phyloP scores from a whole-genome alignment of 176 grass and related monocot genomes.

The Leersia perrieri region DNA sequence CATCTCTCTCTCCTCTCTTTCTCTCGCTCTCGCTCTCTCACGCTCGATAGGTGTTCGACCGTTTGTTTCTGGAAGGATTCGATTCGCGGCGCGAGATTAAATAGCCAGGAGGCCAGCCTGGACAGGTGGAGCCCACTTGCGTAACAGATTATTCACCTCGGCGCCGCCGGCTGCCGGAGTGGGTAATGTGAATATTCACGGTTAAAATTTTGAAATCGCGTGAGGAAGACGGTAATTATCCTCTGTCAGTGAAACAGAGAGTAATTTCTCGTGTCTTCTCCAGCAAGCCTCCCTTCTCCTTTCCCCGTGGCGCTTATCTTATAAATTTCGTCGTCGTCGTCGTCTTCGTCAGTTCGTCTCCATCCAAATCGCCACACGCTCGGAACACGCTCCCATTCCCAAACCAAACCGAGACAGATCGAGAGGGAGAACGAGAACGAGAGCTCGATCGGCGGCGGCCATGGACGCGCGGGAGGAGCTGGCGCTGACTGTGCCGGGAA shows the following conservation, averaged over 20 bases:
- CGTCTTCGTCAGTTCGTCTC: no score
- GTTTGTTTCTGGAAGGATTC: neutral
- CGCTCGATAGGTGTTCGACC: neutral
- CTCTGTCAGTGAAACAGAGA: no score
- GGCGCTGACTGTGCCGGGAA: neutral
- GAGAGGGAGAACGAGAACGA: neutral
- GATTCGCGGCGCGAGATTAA: neutral
- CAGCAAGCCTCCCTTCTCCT: no score
- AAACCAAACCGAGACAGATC: neutral
- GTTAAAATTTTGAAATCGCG: neutral
- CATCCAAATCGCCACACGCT: neutral
- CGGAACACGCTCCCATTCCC: neutral
- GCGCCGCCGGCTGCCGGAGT: no score
- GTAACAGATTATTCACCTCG: constrained; percentile 11
- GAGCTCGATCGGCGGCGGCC: no score
- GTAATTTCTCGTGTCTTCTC: neutral
- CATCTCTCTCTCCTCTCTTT: no score
- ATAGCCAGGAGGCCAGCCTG: neutral
- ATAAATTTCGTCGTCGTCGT: neutral
- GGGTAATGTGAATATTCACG: no score
- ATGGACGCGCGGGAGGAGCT: neutral
- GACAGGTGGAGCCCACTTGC: neutral
- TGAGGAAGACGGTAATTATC: no score
- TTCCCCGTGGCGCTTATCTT: no score
- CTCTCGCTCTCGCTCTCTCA: neutral